phyloP scores from a whole-genome alignment of 352 stramenopile species.

The Phytopythium oedochilum region DNA sequence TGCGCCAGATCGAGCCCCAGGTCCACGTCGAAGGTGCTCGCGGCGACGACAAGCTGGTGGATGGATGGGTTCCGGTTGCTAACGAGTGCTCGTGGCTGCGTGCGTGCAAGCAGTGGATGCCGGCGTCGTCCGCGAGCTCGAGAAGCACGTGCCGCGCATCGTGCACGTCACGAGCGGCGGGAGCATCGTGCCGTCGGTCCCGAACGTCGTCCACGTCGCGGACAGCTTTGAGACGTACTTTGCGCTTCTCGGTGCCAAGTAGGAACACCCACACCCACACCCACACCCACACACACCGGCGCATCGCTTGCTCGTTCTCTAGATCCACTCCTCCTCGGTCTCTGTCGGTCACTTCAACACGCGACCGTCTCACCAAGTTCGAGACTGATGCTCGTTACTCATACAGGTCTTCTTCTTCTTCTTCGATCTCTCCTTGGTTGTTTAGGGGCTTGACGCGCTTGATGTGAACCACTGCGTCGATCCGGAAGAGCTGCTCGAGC shows the following conservation, averaged over 20 bases:
- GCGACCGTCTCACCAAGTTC: neutral
- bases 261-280: neutral
- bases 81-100: conserved; percentile 9
- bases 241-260: conserved; percentile 37
- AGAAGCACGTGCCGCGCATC: conserved; percentile 75
- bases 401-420: neutral
- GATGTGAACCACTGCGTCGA: conserved; percentile 33
- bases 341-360: neutral
- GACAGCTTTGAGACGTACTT: conserved; percentile 74
- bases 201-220: conserved; percentile 51
- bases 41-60: neutral
- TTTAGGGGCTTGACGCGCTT: conserved; percentile 1
- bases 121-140: conserved; percentile 48
- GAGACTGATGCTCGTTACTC: neutral
- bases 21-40: conserved; percentile 72
- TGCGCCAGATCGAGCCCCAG: conserved; percentile 84
- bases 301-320: too few species aligned
- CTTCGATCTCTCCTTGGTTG: neutral
- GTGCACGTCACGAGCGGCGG: conserved; percentile 42
- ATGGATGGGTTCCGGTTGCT: neutral
- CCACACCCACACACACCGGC: neutral
- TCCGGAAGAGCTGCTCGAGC: conserved; percentile 50
- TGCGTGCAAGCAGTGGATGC: conserved; percentile 36
- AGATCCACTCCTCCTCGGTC: neutral
- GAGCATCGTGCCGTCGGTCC: conserved; percentile 16